These are phyloP conservation scores for Taphrina populina DNA, from an alignment of 1,139 yeast species.

Conservation along the genomic window DNA sequence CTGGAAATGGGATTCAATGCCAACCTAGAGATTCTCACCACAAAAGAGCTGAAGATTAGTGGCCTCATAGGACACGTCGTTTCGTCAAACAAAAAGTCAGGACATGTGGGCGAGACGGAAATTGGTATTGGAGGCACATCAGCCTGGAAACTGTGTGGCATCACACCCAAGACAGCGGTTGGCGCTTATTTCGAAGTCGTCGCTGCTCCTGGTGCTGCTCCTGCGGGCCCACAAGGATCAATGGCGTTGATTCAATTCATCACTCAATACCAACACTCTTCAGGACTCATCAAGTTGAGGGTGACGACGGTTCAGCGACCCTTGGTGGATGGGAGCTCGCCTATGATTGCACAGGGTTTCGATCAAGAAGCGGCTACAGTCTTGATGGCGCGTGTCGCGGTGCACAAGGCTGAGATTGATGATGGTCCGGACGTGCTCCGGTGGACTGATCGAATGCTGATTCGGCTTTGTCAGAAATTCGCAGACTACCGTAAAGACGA, in stretches of 20 bases:
- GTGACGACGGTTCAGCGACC: constrained; percentile 84
- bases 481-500: constrained; percentile 83
- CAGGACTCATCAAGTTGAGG: constrained; percentile 70
- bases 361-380: constrained; percentile 99
- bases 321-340: constrained; percentile 55
- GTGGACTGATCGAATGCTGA: constrained; percentile 81
- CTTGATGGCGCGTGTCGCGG: constrained; percentile 88
- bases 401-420: constrained; percentile 78
- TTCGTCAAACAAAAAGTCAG: constrained; percentile 60
- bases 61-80: constrained; percentile 95
- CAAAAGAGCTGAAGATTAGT: constrained; percentile 81
- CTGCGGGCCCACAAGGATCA: constrained; percentile 40
- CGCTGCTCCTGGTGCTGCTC: constrained; percentile 49
- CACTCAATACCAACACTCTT: constrained; percentile 68
- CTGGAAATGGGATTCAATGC: constrained; percentile 86
- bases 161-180: constrained; percentile 83
- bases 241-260: constrained; percentile 62
- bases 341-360: constrained; percentile 62
- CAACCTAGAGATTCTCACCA: constrained; percentile 79
- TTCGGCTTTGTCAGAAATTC: constrained; percentile 80
- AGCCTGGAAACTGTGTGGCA: constrained; percentile 77
- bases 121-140: constrained; percentile 91
- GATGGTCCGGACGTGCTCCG: constrained; percentile 73
- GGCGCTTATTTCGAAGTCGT: constrained; percentile 82
- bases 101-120: constrained; percentile 85